These are phyloP conservation scores for Echinosophora koreensis DNA, from an alignment of 306 rosid genomes.

Conservation along the genomic window DNA sequence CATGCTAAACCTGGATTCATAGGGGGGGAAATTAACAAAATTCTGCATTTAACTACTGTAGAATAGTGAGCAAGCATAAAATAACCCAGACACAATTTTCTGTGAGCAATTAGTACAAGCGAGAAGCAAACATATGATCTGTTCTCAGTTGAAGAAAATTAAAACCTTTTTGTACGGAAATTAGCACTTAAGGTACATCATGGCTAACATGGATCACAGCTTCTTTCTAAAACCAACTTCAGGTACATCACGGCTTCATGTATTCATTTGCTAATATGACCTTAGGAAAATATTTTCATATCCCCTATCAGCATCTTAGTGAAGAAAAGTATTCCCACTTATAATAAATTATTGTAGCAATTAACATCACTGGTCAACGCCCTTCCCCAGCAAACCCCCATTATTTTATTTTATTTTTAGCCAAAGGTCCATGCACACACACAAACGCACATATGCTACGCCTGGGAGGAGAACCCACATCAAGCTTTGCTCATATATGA, in stretches of 20 bases:
- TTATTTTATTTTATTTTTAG: too few relatives aligned
- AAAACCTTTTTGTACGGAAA: slow-evolving; percentile 20
- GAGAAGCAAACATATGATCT: slow-evolving; percentile 17
- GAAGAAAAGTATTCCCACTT: slow-evolving; percentile 27
- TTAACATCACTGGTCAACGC: slow-evolving; percentile 36
- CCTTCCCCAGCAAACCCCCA: slow-evolving; percentile 34
- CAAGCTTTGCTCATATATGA: too few relatives aligned
- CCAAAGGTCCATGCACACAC: not conserved
- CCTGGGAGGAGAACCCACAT: too few relatives aligned
- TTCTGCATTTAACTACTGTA: slow-evolving; percentile 27
- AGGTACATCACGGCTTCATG: slow-evolving; percentile 27
- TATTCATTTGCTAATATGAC: not conserved
- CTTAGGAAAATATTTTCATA: not conserved
- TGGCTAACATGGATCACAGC: not conserved
- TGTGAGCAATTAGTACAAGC: slow-evolving; percentile 3
- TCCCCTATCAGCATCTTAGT: not conserved
- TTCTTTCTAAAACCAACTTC: slow-evolving; percentile 26
- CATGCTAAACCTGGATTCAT: slow-evolving; percentile 47
- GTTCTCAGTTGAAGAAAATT: slow-evolving; percentile 29
- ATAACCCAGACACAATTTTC: slow-evolving; percentile 21
- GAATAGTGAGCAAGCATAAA: not conserved
- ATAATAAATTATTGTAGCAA: slow-evolving; percentile 8
- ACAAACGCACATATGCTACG: not conserved
- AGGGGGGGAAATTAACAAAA: slow-evolving; percentile 31
- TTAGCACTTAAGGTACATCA: slow-evolving; percentile 28